A percentile compares a stretch with the other conserved stretches of the same genome.
phyloP scores from a whole-genome alignment of 208 protist genomes.

The Endotrypanum monterogeii region DNA sequence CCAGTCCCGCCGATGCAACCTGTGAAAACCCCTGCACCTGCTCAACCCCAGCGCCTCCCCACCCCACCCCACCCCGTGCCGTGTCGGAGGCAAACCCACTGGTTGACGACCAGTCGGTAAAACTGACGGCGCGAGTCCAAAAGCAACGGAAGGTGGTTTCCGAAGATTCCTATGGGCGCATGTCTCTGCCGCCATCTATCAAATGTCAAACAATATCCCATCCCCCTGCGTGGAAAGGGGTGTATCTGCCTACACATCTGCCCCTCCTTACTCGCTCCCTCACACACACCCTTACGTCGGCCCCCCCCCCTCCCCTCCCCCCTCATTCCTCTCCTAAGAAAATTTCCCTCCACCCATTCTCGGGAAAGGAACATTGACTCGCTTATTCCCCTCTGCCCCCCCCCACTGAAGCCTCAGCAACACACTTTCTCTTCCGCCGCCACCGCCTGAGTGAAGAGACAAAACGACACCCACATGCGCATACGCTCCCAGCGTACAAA shows the following conservation, averaged over 20 bases:
- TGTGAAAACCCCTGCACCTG: too few relatives aligned
- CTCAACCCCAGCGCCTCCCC: too few relatives aligned
- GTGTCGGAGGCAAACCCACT: neutral
- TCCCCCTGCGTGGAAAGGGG: neutral
- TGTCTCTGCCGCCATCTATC: neutral
- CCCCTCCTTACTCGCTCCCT: neutral
- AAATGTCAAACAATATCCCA: neutral
- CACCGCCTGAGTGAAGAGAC: conserved; percentile 3
- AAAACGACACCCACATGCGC: conserved; percentile 10
- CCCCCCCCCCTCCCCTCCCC: neutral
- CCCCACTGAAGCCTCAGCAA: neutral
- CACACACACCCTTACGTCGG: neutral
- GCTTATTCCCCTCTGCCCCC: neutral
- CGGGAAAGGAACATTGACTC: neutral
- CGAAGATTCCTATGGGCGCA: neutral
- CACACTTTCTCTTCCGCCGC: neutral
- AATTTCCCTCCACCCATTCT: conserved; percentile 12
- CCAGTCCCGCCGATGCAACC: too few relatives aligned
- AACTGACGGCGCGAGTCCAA: neutral
- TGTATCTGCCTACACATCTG: neutral
- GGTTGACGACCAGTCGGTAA: neutral
- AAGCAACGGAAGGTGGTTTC: neutral
- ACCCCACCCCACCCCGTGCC: neutral
- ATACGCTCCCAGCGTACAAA: neutral
- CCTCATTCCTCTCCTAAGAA: neutral